Evolutionary conservation across 208 protist species (phyloP), one percentile per base, ranked within the genome.

Genomic region (Trypanosoma conorhini): DNA sequence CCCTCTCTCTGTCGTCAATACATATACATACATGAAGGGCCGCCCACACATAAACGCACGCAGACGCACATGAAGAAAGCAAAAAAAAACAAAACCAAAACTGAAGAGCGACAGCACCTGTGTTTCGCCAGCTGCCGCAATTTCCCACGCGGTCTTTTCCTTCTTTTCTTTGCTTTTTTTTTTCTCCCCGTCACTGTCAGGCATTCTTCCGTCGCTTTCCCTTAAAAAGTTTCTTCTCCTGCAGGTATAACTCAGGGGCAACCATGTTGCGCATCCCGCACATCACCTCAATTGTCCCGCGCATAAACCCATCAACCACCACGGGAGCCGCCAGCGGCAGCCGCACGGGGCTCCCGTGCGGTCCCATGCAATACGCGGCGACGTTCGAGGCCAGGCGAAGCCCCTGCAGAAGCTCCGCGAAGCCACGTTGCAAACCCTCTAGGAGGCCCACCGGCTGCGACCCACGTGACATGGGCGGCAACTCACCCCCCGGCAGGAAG

Each of bases 211-310:
- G 56, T 19, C 58, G 63, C 24, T 60, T 67, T 3, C 72, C 72
- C 51, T 77, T 77, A 59, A 77, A 77, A 17, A 77, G 8, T 48
- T 67, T 77, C 22, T 46, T 70, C 40, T 77, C 72, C 33, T 55
- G 22, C 17, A 54, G 31, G 28, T 67, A 71, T 26, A 77, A n/a
- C 17, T 77, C 72, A 0, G 72, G 63, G 12, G 55, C 42, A 31
- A 77, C 19, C 30, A 48, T 31, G 31, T 77, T 77, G 13, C 72
- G 72, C 31, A 63, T 48, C 8, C 72, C 72, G 24, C 65, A 61
- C 30, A 71, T 35, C 50, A 77, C 65, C 46, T 77, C 64, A 33
- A 62, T 21, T 35, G 59, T 48, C 21, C 64, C 72, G 19, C 72
- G 63, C 50, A 77, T 15, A 54, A 77, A 54, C 8, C 72, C 72